Conservation (phyloP, 2,329 filamentous ascomycete genomes). For the Fusarium sublunatum region DNA sequence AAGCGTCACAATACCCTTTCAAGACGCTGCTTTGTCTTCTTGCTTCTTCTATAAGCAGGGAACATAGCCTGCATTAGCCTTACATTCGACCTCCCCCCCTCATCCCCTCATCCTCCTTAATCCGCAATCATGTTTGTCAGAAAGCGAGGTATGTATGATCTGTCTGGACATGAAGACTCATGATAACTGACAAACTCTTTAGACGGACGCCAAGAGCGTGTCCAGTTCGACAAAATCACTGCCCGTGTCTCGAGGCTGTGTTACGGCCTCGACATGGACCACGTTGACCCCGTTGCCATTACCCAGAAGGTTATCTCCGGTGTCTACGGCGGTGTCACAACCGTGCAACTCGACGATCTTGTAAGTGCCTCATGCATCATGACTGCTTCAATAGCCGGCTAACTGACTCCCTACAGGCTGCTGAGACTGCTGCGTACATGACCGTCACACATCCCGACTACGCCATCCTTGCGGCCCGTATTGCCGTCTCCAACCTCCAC, state of each 20-base stretch:
- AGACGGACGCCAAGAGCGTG: slow-evolving; percentile 99
- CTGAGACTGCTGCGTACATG: slow-evolving; percentile 99
- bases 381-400: slow-evolving; percentile 8
- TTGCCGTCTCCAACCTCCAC: slow-evolving; percentile 99
- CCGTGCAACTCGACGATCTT: slow-evolving; percentile 94
- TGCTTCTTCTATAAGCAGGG: slow-evolving; percentile 42
- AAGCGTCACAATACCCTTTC: slow-evolving; percentile 25
- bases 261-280: slow-evolving; percentile 93
- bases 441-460: slow-evolving; percentile 99
- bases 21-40: slow-evolving; percentile 40
- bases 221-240: slow-evolving; percentile 99
- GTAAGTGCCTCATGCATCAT: slow-evolving; percentile 66
- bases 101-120: slow-evolving; percentile 35
- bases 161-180: slow-evolving; percentile 1
- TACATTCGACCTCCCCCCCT: slow-evolving; percentile 36
- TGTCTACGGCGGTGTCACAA: slow-evolving; percentile 98
- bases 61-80: slow-evolving; percentile 40
- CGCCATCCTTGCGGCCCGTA: slow-evolving; percentile 96
- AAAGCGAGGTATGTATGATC: slow-evolving; percentile 66
- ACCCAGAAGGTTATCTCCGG: slow-evolving; percentile 99
- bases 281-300: slow-evolving; percentile 97
- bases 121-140: slow-evolving; percentile 68
- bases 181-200: slow-evolving; percentile 44
- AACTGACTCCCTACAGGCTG: slow-evolving; percentile 70
- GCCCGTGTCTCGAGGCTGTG: slow-evolving; percentile 96